A percentile compares a stretch with the other conserved stretches of the same genome.
These are phyloP conservation scores for Mycosarcoma mackinlayi DNA, from an alignment of 1,284 basidiomycete genomes.

Conservation along the genomic window DNA sequence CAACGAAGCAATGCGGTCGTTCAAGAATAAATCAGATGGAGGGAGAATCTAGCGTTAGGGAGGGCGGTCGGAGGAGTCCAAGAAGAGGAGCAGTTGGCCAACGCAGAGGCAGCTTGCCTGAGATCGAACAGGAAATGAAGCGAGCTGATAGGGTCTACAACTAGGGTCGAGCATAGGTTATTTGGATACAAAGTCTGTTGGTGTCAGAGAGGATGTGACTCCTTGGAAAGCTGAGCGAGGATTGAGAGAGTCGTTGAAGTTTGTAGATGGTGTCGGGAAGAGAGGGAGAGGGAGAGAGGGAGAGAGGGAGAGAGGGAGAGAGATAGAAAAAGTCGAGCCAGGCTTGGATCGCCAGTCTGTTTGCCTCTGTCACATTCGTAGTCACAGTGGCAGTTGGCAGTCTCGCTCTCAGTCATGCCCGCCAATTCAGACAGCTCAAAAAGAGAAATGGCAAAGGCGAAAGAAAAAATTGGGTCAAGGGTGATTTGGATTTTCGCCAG, in stretches of 20 bases:
- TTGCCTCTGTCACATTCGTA: too few species aligned
- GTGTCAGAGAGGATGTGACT: constrained; percentile 29
- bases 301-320: background rate
- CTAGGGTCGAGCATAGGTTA: constrained; percentile 63
- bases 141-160: constrained; percentile 56
- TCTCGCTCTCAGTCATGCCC: too few species aligned
- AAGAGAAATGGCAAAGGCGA: too few species aligned
- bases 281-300: background rate
- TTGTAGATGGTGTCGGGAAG: constrained; percentile 6
- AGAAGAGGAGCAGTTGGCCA: constrained; percentile 58
- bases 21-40: constrained; percentile 2
- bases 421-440: too few species aligned
- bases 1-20: background rate
- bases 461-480: too few species aligned
- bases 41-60: constrained; percentile 41
- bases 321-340: too few species aligned
- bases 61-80: constrained; percentile 61
- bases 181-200: constrained; percentile 4
- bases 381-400: too few species aligned
- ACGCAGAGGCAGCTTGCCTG: constrained; percentile 43
- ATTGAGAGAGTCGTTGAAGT: constrained; percentile 1
- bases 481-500: too few species aligned
- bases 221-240: constrained; percentile 16
- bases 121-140: constrained; percentile 38
- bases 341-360: too few species aligned